Conservation (phyloP, 805 yeast genomes). For the Wickerhamomyces kurtzmanii region DNA sequence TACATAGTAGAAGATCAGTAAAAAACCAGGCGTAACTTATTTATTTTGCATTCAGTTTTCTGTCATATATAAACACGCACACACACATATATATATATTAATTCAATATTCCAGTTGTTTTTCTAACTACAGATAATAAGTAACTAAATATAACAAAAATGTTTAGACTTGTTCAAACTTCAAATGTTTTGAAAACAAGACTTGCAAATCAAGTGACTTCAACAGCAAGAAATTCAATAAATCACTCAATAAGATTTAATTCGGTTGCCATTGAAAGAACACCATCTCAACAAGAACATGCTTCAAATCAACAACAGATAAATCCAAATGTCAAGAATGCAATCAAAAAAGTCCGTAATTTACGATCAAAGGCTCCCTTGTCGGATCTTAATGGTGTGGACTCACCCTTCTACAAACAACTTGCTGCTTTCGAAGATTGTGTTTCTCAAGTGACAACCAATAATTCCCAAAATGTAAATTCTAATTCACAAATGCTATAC, state of each 20-base stretch:
- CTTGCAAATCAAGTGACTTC: constrained; percentile 28
- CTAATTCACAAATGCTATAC: constrained; percentile 33
- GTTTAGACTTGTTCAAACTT: constrained; percentile 22
- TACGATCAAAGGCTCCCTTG: too few relatives aligned
- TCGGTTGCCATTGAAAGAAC: constrained; percentile 22
- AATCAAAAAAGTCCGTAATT: constrained; percentile 19
- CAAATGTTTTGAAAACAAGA: constrained; percentile 24
- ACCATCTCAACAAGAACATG: constrained; percentile 8
- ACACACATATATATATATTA: too few relatives aligned
- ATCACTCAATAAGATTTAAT: constrained; percentile 27
- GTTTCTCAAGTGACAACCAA: constrained; percentile 22
- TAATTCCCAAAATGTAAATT: constrained; percentile 22
- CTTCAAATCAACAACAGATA: constrained; percentile 9
- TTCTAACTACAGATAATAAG: too few relatives aligned
- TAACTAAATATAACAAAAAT: too few relatives aligned
- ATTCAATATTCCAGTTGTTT: too few relatives aligned
- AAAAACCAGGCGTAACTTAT: too few relatives aligned
- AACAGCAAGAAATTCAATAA: constrained; percentile 25
- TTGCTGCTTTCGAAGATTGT: constrained; percentile 43
- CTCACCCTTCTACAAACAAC: constrained; percentile 40
- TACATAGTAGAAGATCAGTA: too few relatives aligned
- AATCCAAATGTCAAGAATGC: constrained; percentile 17
- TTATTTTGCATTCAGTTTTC: too few relatives aligned
- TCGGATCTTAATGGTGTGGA: constrained; percentile 17
- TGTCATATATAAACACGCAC: too few relatives aligned